These are phyloP conservation scores for Chernovozyma aurita DNA, from an alignment of 1,139 yeast genomes.

Conservation along the genomic window DNA sequence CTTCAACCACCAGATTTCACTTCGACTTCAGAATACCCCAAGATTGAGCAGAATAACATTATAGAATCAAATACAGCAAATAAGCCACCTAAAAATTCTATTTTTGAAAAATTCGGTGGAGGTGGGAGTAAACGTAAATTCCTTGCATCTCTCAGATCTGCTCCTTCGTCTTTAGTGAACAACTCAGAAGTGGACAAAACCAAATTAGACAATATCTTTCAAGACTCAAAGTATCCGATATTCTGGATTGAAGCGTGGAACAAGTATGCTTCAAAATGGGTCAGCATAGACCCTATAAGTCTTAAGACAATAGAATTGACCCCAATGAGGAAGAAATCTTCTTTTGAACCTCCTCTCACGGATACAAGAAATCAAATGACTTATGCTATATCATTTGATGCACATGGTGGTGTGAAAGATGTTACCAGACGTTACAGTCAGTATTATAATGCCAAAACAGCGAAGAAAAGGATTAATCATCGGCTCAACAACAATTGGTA, in stretches of 20 bases:
- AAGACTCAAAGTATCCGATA: slow-evolving; percentile 54
- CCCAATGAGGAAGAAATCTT: slow-evolving; percentile 54
- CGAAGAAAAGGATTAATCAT: slow-evolving; percentile 63
- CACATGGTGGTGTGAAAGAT: slow-evolving; percentile 63
- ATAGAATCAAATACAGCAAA: not conserved
- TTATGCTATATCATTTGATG: slow-evolving; percentile 76
- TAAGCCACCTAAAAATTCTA: not conserved
- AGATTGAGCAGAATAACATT: slow-evolving; percentile 6
- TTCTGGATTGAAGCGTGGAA: slow-evolving; percentile 98
- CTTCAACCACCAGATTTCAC: slow-evolving; percentile 89
- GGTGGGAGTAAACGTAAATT: slow-evolving; percentile 7
- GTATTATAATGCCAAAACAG: slow-evolving; percentile 66
- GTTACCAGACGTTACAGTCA: slow-evolving; percentile 80
- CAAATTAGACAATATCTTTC: slow-evolving; percentile 9
- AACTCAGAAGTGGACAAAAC: not conserved
- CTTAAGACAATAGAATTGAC: slow-evolving; percentile 59
- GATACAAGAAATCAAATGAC: slow-evolving; percentile 58
- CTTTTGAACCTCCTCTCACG: slow-evolving; percentile 71
- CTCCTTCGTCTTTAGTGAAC: slow-evolving; percentile 1
- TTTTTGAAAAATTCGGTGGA: slow-evolving; percentile 1
- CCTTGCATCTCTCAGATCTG: slow-evolving; percentile 7
- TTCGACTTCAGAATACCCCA: slow-evolving; percentile 19
- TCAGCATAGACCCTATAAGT: slow-evolving; percentile 78
- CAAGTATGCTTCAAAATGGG: slow-evolving; percentile 63
- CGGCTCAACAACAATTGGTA: slow-evolving; percentile 67